These are phyloP conservation scores for Dispira simplex DNA, from an alignment of 192 early-diverging fungal species.

Conservation along the genomic window DNA sequence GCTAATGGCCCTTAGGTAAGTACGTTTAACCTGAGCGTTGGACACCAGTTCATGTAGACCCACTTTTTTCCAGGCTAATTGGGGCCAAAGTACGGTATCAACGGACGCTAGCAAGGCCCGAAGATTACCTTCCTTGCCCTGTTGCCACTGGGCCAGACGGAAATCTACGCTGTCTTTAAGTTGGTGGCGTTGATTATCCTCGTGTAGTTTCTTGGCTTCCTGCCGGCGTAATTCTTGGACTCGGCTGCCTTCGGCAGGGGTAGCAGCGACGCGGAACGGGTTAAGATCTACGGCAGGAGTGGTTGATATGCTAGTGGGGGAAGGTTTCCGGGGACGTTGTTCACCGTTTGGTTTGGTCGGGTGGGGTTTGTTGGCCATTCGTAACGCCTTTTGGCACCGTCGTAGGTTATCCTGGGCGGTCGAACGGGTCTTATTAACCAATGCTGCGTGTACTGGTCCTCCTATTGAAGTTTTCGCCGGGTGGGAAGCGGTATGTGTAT, in stretches of 20 bases:
- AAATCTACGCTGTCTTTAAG: slow-evolving; percentile 68
- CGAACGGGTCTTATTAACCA: slow-evolving; percentile 15
- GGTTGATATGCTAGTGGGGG: background rate
- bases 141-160: slow-evolving; percentile 57
- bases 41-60: slow-evolving; percentile 76
- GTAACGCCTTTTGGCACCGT: slow-evolving; percentile 35
- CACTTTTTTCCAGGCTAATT: slow-evolving; percentile 53
- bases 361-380: slow-evolving; percentile 5
- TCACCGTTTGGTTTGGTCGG: slow-evolving; percentile 1
- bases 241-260: slow-evolving; percentile 3
- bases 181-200: slow-evolving; percentile 60
- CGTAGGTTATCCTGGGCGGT: slow-evolving; percentile 31
- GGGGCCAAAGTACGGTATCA: slow-evolving; percentile 61
- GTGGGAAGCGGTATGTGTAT: slow-evolving; percentile 14
- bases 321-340: background rate
- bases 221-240: slow-evolving; percentile 63
- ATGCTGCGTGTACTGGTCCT: background rate
- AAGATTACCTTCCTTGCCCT: slow-evolving; percentile 81
- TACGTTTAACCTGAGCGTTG: slow-evolving; percentile 74
- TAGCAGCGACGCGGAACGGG: slow-evolving; percentile 10
- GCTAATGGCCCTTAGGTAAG: slow-evolving; percentile 83
- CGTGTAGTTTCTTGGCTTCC: slow-evolving; percentile 46
- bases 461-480: too few species aligned
- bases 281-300: background rate
- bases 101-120: slow-evolving; percentile 74